Evolutionary conservation across 305 asterid genomes (phyloP).

Genomic region (Withania somnifera): DNA sequence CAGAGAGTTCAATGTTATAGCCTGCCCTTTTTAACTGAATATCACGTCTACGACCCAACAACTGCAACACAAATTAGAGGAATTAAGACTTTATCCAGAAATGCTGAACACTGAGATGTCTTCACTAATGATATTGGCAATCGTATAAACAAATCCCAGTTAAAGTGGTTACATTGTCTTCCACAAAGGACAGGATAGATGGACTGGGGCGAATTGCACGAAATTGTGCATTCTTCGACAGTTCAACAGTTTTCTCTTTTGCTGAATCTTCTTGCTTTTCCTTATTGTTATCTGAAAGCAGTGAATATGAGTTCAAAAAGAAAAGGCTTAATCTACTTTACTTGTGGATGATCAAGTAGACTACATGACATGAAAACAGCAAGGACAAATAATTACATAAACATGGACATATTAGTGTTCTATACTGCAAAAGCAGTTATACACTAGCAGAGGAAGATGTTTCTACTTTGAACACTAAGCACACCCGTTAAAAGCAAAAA

Average conservation of each 20-base stretch:
- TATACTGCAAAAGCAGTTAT: not conserved
- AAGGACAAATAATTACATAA: not conserved
- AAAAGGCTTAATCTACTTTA: not conserved
- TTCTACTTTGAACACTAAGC: not conserved
- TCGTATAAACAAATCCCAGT: conserved; percentile 18
- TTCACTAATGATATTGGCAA: conserved; percentile 1
- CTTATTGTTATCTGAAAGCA: conserved; percentile 38
- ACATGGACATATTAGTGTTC: not conserved
- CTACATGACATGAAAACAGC: not conserved
- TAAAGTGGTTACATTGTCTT: conserved; percentile 63
- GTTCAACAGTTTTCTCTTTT: conserved; percentile 27
- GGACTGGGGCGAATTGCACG: conserved; percentile 86
- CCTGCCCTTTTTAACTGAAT: conserved; percentile 79
- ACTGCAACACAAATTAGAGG: conserved; percentile 30
- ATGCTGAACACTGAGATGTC: not conserved
- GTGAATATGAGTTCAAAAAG: not conserved
- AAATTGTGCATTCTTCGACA: conserved; percentile 89
- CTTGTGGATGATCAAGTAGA: not conserved
- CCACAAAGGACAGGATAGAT: conserved; percentile 85
- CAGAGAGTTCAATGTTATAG: conserved; percentile 72
- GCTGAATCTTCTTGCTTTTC: conserved; percentile 34
- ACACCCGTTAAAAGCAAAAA: not conserved
- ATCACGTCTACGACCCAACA: conserved; percentile 91
- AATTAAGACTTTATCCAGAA: not conserved
- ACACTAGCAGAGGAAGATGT: not conserved